These are phyloP conservation scores for Colletotrichum sp. DNA, from an alignment of 2,329 filamentous ascomycete genomes.

Conservation along the genomic window DNA sequence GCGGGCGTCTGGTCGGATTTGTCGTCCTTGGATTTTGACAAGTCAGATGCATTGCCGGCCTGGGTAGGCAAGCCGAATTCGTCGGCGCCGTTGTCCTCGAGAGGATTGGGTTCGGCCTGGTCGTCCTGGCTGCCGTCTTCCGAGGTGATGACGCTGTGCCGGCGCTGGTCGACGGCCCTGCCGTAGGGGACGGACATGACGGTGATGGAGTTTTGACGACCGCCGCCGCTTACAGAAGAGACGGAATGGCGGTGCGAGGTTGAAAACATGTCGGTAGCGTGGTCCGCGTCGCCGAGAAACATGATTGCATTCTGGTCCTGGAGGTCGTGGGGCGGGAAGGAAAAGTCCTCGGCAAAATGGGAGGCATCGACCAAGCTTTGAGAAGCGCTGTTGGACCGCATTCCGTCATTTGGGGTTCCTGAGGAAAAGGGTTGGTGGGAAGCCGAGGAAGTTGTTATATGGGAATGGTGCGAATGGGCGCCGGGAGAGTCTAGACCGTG, in stretches of 20 bases:
- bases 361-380: constrained; percentile 48
- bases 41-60: constrained; percentile 57
- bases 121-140: constrained; percentile 50
- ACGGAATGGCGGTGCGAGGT: constrained; percentile 34
- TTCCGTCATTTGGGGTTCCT: constrained; percentile 32
- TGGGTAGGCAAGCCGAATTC: constrained; percentile 61
- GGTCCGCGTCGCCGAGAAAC: constrained; percentile 36
- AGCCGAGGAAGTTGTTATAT: constrained; percentile 16
- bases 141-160: constrained; percentile 41
- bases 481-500: constrained; percentile 16
- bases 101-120: constrained; percentile 47
- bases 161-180: constrained; percentile 27
- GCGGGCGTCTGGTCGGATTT: constrained; percentile 65
- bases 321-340: constrained; percentile 53
- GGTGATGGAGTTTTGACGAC: constrained; percentile 39
- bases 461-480: constrained; percentile 22
- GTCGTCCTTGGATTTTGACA: constrained; percentile 60
- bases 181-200: constrained; percentile 33
- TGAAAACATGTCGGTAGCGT: constrained; percentile 34
- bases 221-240: constrained; percentile 38
- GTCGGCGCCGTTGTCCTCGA: constrained; percentile 61
- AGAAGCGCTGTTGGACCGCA: constrained; percentile 38
- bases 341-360: constrained; percentile 56
- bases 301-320: constrained; percentile 46
- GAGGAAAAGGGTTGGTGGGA: constrained; percentile 16